Evolutionary conservation across 176 grass and related monocot genomes (phyloP).

Genomic region (Musa beccarii): DNA sequence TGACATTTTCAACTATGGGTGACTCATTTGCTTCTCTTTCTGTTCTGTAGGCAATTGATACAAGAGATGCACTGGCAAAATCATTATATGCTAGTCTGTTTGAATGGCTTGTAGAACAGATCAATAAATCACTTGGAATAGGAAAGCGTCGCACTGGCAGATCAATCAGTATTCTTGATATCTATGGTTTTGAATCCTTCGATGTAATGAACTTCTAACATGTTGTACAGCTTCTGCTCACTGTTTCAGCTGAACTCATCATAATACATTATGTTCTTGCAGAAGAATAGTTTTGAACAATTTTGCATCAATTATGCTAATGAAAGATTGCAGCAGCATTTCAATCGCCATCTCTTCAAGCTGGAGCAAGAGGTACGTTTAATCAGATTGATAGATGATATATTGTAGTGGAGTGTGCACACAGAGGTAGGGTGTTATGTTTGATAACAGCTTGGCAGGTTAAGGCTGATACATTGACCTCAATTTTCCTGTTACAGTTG

Average conservation of each 20-base stretch:
- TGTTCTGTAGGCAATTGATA: slow-evolving; percentile 68
- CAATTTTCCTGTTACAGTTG: too few species aligned
- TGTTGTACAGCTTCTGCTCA: slow-evolving; percentile 8
- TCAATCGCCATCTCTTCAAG: slow-evolving; percentile 98
- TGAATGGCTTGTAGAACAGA: slow-evolving; percentile 95
- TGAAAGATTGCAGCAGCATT: slow-evolving; percentile 97
- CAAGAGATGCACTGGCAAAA: slow-evolving; percentile 92
- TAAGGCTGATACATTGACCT: too few species aligned
- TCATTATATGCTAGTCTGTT: slow-evolving; percentile 92
- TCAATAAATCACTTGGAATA: slow-evolving; percentile 87
- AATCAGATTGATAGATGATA: not conserved
- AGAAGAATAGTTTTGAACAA: slow-evolving; percentile 98
- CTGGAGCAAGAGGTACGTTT: slow-evolving; percentile 78
- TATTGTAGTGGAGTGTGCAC: not conserved
- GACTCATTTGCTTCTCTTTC: slow-evolving; percentile 19
- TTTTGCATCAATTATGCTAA: slow-evolving; percentile 99
- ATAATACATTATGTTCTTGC: slow-evolving; percentile 29
- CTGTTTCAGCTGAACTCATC: not conserved
- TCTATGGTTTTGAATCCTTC: slow-evolving; percentile 99
- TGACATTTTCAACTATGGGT: slow-evolving; percentile 9
- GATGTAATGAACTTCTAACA: slow-evolving; percentile 42
- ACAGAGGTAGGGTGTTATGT: too few species aligned
- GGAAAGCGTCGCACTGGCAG: slow-evolving; percentile 79
- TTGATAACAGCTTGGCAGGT: too few species aligned
- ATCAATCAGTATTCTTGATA: slow-evolving; percentile 99